Evolutionary conservation across 331 rosid genomes (phyloP).

Genomic region (Malus hybrid): DNA sequence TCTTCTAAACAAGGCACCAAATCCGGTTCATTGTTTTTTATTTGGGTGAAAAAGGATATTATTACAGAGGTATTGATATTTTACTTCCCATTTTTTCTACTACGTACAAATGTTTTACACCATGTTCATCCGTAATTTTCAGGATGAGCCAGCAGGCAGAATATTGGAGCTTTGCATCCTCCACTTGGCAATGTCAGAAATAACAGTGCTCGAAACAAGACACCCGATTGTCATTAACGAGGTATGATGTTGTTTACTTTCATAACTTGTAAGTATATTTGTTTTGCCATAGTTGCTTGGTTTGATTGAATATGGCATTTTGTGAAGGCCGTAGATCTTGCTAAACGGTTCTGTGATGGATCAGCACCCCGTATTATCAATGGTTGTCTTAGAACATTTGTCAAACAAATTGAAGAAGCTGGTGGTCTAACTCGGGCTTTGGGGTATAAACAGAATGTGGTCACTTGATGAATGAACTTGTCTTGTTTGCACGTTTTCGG

Average conservation of each 20-base stretch:
- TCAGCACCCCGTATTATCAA: constrained; percentile 85
- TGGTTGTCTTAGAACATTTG: constrained; percentile 80
- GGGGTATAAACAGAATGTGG: constrained; percentile 15
- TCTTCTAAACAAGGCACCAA: neutral
- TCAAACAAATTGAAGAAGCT: constrained; percentile 39
- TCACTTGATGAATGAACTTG: neutral
- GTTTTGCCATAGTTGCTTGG: neutral
- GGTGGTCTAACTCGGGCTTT: constrained; percentile 12
- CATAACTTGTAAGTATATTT: neutral
- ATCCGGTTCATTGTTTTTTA: neutral
- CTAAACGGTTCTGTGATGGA: constrained; percentile 96
- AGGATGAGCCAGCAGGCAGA: constrained; percentile 72
- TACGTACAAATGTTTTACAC: constrained; percentile 1
- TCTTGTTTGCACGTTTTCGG: constrained; percentile 2
- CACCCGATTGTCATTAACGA: constrained; percentile 89
- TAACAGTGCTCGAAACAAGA: constrained; percentile 54
- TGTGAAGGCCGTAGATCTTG: constrained; percentile 89
- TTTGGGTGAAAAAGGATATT: neutral
- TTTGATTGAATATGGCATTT: constrained; percentile 6
- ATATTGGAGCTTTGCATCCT: constrained; percentile 95
- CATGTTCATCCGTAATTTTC: constrained; percentile 14
- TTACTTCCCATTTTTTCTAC: neutral
- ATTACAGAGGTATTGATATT: neutral
- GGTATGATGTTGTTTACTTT: constrained; percentile 28
- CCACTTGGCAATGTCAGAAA: constrained; percentile 94